Conservation (phyloP, 1,139 yeast species). For the Yamadazyma siamensis region DNA sequence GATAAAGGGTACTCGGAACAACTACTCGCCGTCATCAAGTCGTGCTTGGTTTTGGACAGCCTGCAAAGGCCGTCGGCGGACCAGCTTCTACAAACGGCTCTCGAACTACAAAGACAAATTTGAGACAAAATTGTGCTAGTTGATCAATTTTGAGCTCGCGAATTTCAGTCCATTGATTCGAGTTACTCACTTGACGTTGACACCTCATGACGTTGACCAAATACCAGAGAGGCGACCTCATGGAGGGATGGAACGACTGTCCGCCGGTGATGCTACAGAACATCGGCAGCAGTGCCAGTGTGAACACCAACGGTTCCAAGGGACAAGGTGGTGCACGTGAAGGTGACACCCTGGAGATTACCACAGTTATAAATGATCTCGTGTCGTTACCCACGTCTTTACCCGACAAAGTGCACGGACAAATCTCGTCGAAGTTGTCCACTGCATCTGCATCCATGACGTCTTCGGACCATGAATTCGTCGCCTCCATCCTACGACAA, state of each 20-base stretch:
- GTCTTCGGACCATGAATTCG: conserved; percentile 16
- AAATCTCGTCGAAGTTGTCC: conserved; percentile 31
- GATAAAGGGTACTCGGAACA: conserved; percentile 48
- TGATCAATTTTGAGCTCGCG: neutral
- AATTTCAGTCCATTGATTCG: neutral
- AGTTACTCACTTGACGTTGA: too few relatives aligned
- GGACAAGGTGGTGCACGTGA: neutral
- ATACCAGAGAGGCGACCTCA: conserved; percentile 37
- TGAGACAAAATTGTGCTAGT: neutral
- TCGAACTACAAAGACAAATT: conserved; percentile 29
- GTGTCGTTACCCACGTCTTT: conserved; percentile 20
- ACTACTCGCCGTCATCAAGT: conserved; percentile 51
- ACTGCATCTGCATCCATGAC: conserved; percentile 15
- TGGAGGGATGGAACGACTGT: conserved; percentile 50
- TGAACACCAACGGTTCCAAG: conserved; percentile 2
- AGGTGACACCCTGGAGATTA: conserved; percentile 1
- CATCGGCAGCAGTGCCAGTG: conserved; percentile 8
- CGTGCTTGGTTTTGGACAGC: conserved; percentile 63
- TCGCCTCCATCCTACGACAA: conserved; percentile 13
- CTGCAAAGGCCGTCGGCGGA: conserved; percentile 59
- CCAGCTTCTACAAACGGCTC: conserved; percentile 48
- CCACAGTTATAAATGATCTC: conserved; percentile 12
- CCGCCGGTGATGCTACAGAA: conserved; percentile 21
- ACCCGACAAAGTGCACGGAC: conserved; percentile 31
- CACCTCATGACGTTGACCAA: conserved; percentile 30